Percentiles rank a stretch among this genome's conserved stretches.
These are phyloP conservation scores for Candida broadrunensis DNA, from an alignment of 805 yeast genomes.

Conservation along the genomic window DNA sequence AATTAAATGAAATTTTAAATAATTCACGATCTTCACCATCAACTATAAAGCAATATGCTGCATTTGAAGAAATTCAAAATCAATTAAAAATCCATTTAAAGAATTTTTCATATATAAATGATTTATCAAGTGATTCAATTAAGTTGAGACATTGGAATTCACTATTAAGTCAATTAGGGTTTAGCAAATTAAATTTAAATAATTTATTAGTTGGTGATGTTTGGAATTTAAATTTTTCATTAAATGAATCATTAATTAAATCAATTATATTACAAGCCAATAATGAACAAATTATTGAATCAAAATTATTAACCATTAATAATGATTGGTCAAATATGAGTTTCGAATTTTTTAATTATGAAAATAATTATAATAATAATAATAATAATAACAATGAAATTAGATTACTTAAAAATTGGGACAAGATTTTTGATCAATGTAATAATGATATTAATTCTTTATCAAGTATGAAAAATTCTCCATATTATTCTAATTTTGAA, in stretches of 20 bases:
- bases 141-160: constrained; percentile 66
- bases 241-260: constrained; percentile 46
- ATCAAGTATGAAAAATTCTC: constrained; percentile 68
- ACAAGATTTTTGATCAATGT: constrained; percentile 52
- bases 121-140: constrained; percentile 55
- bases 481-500: constrained; percentile 58
- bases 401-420: constrained; percentile 68
- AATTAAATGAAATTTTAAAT: constrained; percentile 49
- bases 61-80: constrained; percentile 58
- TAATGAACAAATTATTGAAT: constrained; percentile 67
- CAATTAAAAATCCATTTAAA: constrained; percentile 39
- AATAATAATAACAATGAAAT: no score
- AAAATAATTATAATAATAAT: no score
- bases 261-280: constrained; percentile 60
- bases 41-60: constrained; percentile 62
- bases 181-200: constrained; percentile 14
- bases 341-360: constrained; percentile 54
- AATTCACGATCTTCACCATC: constrained; percentile 52
- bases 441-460: constrained; percentile 61
- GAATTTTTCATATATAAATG: constrained; percentile 35
- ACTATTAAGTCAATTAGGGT: constrained; percentile 35
- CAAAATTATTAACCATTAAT: constrained; percentile 48
- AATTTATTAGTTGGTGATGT: constrained; percentile 55
- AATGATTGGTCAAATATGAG: constrained; percentile 52
- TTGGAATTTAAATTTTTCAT: constrained; percentile 50